Base-by-base conservation (phyloP, 805 yeast species). In the Phaffomyces opuntiae region DNA sequence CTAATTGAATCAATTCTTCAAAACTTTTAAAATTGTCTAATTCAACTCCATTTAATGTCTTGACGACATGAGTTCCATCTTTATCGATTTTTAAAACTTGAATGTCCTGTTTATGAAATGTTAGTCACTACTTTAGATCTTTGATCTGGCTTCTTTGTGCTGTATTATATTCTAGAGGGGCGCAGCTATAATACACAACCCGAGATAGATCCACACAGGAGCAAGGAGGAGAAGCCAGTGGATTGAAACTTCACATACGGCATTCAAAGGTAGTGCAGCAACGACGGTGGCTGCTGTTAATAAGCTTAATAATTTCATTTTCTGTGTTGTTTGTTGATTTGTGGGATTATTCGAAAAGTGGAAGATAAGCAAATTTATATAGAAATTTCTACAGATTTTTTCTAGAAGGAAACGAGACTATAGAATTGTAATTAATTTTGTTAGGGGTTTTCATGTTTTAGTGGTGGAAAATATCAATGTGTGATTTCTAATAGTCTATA, bases 181-280 rank as follows among this genome's bases (percentile, higher is more conserved):
- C 35, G 19, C 19, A 17, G 19, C 19, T 17, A 33, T 5, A 21
- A 21, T 21, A 31, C 34, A 31, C 9, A 31, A 17, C 19, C 19
- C 19, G 19, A 17, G 2, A 17, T 17, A 31, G 13, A 7, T 2
- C 6, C 11, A 5, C 32, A 29, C 11, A 29, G 14, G 32, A 13
- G 4, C 14, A 7, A 29, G 14, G 32, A 29, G 8, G 13, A 29
- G 8, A 12, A 29, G 24, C 24, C 24, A 21, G 24, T 21, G 24
- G 24, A 4, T 21, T 21, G 5, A 21, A 21, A 6, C 24, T 6
- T 21, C 24, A 21, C 61, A 16, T 51, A 57, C 61, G 2, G 54
- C 55, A 39, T 52, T 49, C 51, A 55, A 49, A 32, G 62, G 61
- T 13, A 51, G 17, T 11, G 58, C 56, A 17, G 55, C 9, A 1